Conservation (phyloP, 2,329 filamentous ascomycete species). For the Pseudodiploospora longispora region DNA sequence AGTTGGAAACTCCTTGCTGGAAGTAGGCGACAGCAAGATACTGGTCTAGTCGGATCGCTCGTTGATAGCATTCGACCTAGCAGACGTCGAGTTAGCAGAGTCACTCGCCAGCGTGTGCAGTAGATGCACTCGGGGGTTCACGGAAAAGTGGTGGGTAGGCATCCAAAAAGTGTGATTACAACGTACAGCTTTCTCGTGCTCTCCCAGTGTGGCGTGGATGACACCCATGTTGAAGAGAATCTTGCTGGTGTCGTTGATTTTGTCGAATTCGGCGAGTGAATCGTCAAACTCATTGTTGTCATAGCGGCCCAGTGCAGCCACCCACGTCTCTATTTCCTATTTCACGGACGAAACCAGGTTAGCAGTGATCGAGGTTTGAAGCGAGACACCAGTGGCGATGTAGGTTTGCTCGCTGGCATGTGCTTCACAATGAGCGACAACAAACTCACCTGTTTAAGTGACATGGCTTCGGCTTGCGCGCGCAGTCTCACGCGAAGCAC, state of each 20-base stretch:
- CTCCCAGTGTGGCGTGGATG: constrained; percentile 90
- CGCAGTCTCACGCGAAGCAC: too few species aligned
- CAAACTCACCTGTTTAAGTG: constrained; percentile 50
- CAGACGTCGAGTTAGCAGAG: constrained; percentile 4
- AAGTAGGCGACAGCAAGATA: constrained; percentile 98
- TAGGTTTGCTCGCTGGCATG: background rate
- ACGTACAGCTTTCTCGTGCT: constrained; percentile 90
- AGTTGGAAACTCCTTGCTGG: constrained; percentile 97
- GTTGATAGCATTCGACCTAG: constrained; percentile 90
- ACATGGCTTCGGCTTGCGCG: constrained; percentile 33
- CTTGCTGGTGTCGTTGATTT: constrained; percentile 90
- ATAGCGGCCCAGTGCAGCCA: constrained; percentile 80
- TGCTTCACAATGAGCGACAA: background rate
- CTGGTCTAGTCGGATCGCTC: constrained; percentile 80
- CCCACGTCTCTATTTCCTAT: constrained; percentile 99
- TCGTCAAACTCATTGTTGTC: constrained; percentile 98
- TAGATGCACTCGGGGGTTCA: too few species aligned
- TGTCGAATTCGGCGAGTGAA: constrained; percentile 72
- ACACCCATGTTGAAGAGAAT: constrained; percentile 98
- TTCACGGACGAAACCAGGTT: background rate
- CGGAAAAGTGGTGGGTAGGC: too few species aligned
- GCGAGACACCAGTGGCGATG: too few species aligned
- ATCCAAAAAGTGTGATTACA: background rate
- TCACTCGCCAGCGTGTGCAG: too few species aligned
- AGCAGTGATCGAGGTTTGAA: too few species aligned